Base-by-base conservation (phyloP, 768 basidiomycete species). In the Dentipellis sp. region DNA sequence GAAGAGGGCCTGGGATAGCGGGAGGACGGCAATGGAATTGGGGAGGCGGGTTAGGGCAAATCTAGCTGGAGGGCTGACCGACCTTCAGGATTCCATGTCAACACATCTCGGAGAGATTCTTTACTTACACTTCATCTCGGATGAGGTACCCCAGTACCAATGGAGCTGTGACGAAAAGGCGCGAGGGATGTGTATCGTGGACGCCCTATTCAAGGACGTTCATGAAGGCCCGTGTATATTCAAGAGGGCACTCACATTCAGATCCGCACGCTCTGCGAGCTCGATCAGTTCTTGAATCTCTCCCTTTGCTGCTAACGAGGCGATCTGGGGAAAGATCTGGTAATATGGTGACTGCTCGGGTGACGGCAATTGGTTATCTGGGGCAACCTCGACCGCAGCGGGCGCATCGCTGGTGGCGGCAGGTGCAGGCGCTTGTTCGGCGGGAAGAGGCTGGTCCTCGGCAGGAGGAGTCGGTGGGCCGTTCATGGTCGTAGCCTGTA, bases 81-180 rank as follows among this genome's bases (percentile, higher is more conserved):
- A 3, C 48, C 3, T 50, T 50, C 40, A 19, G 14, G 3, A 40
- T 50, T 49, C n/a, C n/a, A 42, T 23, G 21, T 37, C 36, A 57
- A 50, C n/a, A n/a, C 36, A 38, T 14, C 45, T 35, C 23, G 17
- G 34, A 35, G 52, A 23, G 23, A 12, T 2, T 37, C 46, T 23
- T 29, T 16, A 69, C 84, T 64, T 62, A 84, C 87, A 83, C 64
- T 56, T 86, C 75, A 61, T 88, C 81, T 40, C 76, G 55, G 45
- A 83, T 82, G 45, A 88, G 72, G 68, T 87, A 84, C 4, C 78
- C 75, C 11, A 90, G 74, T 19, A 86, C 79, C 35, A 88, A 69
- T 12, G 86, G 85, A 3, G 76, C 75, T 10, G 77, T 73, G 36
- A 84, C 63, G 37, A 86, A 69, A 17, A 88, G 56, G 8, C 67